phyloP scores from a whole-genome alignment of 352 stramenopile genomes.

The Pseudoperonospora humuli region DNA sequence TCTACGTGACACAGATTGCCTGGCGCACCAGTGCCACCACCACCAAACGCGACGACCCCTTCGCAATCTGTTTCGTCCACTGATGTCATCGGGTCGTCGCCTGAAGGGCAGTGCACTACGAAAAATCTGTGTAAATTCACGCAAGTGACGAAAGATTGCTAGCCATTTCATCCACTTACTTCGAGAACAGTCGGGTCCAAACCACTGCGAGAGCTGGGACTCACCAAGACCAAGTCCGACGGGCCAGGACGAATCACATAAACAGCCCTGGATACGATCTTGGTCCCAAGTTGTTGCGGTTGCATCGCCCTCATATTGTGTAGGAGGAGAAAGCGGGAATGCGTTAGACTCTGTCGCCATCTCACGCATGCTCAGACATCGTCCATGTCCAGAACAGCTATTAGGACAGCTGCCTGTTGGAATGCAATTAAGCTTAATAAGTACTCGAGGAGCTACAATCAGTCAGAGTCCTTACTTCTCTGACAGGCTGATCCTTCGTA shows the following conservation, averaged over 20 bases:
- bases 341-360: slow-evolving; percentile 39
- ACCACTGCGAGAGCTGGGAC: slow-evolving; percentile 81
- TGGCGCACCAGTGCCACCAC: slow-evolving; percentile 23
- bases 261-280: too few species aligned
- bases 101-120: too few species aligned
- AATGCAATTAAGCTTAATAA: not conserved
- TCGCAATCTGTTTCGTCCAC: slow-evolving; percentile 84
- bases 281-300: slow-evolving; percentile 68
- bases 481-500: slow-evolving; percentile 73
- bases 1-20: slow-evolving; percentile 71
- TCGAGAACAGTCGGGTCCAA: slow-evolving; percentile 76
- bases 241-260: too few species aligned
- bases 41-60: slow-evolving; percentile 32
- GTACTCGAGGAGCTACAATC: too few species aligned
- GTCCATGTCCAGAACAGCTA: slow-evolving; percentile 60
- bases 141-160: not conserved
- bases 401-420: slow-evolving; percentile 34
- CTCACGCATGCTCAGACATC: slow-evolving; percentile 63
- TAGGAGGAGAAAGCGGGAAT: slow-evolving; percentile 46
- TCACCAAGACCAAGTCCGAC: slow-evolving; percentile 66
- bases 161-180: slow-evolving; percentile 27
- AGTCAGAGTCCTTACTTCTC: slow-evolving; percentile 27
- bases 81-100: slow-evolving; percentile 77
- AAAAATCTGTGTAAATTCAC: slow-evolving; percentile 26
- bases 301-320: slow-evolving; percentile 49